phyloP scores from a whole-genome alignment of 176 grass and related monocot species.

The Phragmites australis region DNA sequence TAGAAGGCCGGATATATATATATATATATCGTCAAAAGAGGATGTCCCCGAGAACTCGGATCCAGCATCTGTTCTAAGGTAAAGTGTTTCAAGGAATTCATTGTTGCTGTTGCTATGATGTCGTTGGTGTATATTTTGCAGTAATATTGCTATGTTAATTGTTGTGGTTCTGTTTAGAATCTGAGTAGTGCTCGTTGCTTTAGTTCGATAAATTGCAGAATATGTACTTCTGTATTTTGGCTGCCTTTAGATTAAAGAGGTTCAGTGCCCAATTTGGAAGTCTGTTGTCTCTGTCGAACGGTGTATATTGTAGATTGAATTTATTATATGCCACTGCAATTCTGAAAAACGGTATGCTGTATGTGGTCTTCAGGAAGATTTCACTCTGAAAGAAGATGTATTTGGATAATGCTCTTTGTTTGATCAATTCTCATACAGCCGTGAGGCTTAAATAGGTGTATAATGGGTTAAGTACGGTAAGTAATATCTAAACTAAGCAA shows the following conservation, averaged over 20 bases:
- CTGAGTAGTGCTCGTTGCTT: neutral
- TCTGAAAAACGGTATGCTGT: too few species aligned
- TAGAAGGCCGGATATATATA: too few species aligned
- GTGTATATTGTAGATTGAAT: too few species aligned
- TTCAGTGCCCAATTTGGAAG: slow-evolving; percentile 3
- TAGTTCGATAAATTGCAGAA: neutral
- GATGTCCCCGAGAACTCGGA: neutral
- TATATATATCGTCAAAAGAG: neutral
- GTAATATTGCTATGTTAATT: neutral
- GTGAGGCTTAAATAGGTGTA: too few species aligned
- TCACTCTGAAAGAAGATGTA: too few species aligned
- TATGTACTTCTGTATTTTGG: neutral
- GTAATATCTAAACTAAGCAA: too few species aligned
- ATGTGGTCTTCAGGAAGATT: too few species aligned
- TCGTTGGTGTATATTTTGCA: neutral
- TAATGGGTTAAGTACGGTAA: too few species aligned
- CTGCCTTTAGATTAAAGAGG: neutral
- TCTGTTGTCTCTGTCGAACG: too few species aligned
- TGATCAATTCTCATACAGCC: too few species aligned
- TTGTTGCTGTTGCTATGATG: neutral
- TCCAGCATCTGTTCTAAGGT: slow-evolving; percentile 8
- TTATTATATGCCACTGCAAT: too few species aligned
- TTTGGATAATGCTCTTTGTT: too few species aligned
- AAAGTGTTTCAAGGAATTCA: slow-evolving; percentile 11
- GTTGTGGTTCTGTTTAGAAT: neutral